Evolutionary conservation across 805 yeast genomes (phyloP), one percentile per base, ranked within the genome.

Genomic region (Ascoidea asiatica): DNA sequence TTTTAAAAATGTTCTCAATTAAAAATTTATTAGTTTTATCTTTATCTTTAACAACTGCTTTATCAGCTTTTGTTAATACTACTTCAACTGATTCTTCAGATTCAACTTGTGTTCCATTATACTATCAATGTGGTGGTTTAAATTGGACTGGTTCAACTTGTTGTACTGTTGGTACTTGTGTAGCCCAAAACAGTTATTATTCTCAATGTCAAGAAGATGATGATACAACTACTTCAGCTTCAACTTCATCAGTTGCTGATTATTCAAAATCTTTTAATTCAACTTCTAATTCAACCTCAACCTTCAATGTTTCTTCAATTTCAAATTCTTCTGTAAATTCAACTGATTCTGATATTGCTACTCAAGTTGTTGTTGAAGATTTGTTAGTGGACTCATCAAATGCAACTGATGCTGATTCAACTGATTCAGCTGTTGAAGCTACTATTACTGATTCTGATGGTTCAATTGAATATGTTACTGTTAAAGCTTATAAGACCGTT

Each of bases 91-190:
- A 22, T 21, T 18, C 37, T 29, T 15, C 44, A 7, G 33, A 23
- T 23, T 23, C 33, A 23, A 23, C 33, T 11, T 23, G 33, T 23
- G 46, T 43, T 19, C 19, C 53, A 17, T 33, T 47, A 38, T 54
- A 52, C 39, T 47, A 47, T n/a, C 59, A 54, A 46, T 56, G 59
- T 50, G 59, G 58, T 41, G 54, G 51, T 43, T 17, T 19, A 7
- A 44, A 44, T 38, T 56, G 44, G 38, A 20, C 41, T 5, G 58
- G 56, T 19, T 45, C 49, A 20, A 50, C 56, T 5, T 44, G 42
- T 11, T 56, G 62, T 52, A 49, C 40, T 5, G 38, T 42, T 8
- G 58, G 53, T 41, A 51, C 55, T 37, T 58, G 61, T 46, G 42
- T 43, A 37, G 46, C 54, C 2, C 49, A 50, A 42, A 54, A 55